Base-by-base conservation (phyloP, 345 rosid genomes). In the Cardamine resedifolia region DNA sequence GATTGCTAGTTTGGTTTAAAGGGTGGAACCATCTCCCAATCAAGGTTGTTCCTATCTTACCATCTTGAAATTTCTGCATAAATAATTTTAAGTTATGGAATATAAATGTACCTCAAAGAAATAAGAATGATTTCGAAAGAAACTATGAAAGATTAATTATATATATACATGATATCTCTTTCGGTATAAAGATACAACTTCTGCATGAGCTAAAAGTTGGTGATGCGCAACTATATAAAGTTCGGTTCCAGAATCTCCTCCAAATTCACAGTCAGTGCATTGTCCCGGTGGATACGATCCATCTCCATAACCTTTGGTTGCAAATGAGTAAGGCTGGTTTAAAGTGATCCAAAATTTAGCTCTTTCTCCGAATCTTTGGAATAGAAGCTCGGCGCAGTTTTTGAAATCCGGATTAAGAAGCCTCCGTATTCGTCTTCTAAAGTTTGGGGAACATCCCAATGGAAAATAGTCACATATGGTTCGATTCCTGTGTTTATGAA, bases 321-420 rank as follows among this genome's bases (percentile, higher is more conserved):
- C 63, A 6, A 59, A 31, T 43, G 70, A 65, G 41, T 48, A 68
- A 33, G 83, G 80, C 16, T 82, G 83, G 27, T 82, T 82, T 62
- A 79, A 45, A 3, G 81, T 82, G 61, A 77, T 78, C 85, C 83
- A 82, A 39, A 60, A 63, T 38, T 82, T 82, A 0, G 77, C 83
- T 5, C 79, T 70, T 2, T 81, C 84, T 4, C 84, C 84, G 3
- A 86, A 86, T 28, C 58, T 60, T 58, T 76, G 65, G 43, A 84
- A 88, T 59, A 85, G 82, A 66, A 85, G 56, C 9, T 85, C 85
- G 2, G 78, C 84, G 34, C 76, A 85, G n/a, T 77, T 80, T 8
- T 1, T 64, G 58, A 8, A 82, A 31, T 83, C 89, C 18, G 60
- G 61, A 70, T 73, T 47, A 75, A 61, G 70, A 75, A 75, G 8